These are phyloP conservation scores for Penicillium thymicola DNA, from an alignment of 2,329 filamentous ascomycete species.

Conservation along the genomic window DNA sequence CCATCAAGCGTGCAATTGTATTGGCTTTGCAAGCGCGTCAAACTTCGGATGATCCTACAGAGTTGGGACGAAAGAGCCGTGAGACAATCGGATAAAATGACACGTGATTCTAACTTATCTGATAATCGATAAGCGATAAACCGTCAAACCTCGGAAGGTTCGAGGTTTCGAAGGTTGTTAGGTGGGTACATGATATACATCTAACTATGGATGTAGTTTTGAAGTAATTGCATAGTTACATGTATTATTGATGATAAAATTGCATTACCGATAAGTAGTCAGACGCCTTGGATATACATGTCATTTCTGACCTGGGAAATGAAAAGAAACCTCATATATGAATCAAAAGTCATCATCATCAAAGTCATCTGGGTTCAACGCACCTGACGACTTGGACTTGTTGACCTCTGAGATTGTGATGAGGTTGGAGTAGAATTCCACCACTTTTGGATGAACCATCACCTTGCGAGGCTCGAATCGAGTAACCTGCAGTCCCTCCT, in stretches of 20 bases:
- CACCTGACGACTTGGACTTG: constrained; percentile 15
- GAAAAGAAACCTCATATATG: constrained; percentile 37
- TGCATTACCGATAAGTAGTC: neutral
- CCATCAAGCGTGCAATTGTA: neutral
- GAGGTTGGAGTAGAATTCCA: constrained; percentile 79
- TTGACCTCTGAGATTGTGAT: constrained; percentile 64
- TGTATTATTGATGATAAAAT: neutral
- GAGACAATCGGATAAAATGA: constrained; percentile 15
- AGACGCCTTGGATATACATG: neutral
- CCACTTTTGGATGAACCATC: constrained; percentile 85
- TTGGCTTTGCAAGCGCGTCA: neutral
- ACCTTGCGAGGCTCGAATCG: constrained; percentile 88
- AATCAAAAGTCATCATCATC: constrained; percentile 43
- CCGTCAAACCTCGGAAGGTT: too few species aligned
- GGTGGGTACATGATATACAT: too few species aligned
- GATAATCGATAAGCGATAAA: constrained; percentile 16
- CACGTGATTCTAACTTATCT: constrained; percentile 28
- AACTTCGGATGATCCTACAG: constrained; percentile 1
- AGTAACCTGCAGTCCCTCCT: constrained; percentile 81
- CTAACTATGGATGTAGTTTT: neutral
- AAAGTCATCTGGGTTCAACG: constrained; percentile 35
- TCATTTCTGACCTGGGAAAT: neutral
- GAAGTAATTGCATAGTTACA: neutral
- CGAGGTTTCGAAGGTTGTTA: too few species aligned
- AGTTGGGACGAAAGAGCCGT: constrained; percentile 19